These are phyloP conservation scores for Chenopodium quinoa DNA, from an alignment of 148 eudicot species.

Conservation along the genomic window DNA sequence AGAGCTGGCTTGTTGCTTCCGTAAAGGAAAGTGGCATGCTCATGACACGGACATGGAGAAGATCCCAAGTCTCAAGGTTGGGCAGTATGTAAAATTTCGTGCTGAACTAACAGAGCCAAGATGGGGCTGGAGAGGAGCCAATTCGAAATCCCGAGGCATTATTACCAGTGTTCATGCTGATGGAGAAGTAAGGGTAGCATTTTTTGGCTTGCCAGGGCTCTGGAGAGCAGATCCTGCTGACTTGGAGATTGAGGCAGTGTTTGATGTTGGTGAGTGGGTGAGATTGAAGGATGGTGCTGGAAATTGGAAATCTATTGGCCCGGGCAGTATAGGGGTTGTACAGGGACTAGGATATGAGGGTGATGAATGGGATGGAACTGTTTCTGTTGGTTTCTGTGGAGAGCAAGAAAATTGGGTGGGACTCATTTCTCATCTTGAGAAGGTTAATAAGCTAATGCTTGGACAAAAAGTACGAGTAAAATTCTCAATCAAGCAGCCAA, in stretches of 20 bases:
- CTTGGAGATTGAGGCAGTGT: conserved; percentile 68
- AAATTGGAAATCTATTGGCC: conserved; percentile 73
- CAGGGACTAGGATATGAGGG: conserved; percentile 70
- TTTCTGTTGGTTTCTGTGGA: conserved; percentile 85
- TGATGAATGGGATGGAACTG: conserved; percentile 69
- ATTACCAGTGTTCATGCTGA: conserved; percentile 77
- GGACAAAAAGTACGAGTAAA: conserved; percentile 80
- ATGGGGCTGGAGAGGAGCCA: conserved; percentile 97
- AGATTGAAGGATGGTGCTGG: conserved; percentile 45
- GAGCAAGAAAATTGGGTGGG: conserved; percentile 94
- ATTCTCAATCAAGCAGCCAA: conserved; percentile 65
- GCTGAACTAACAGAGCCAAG: conserved; percentile 75
- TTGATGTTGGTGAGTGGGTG: conserved; percentile 95
- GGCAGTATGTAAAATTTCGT: conserved; percentile 83
- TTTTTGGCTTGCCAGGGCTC: conserved; percentile 66
- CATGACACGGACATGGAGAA: conserved; percentile 85
- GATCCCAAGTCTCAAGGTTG: conserved; percentile 69
- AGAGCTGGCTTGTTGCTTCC: conserved; percentile 91
- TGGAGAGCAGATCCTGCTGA: conserved; percentile 98
- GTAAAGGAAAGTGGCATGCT: conserved; percentile 68
- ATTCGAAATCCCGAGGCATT: conserved; percentile 69
- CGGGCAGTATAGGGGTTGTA: conserved; percentile 83
- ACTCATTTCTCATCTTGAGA: conserved; percentile 54
- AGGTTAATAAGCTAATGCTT: conserved; percentile 49
- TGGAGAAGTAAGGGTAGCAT: conserved; percentile 85